These are phyloP conservation scores for Psophocarpus tetragonolobus DNA, from an alignment of 306 rosid species.

Conservation along the genomic window DNA sequence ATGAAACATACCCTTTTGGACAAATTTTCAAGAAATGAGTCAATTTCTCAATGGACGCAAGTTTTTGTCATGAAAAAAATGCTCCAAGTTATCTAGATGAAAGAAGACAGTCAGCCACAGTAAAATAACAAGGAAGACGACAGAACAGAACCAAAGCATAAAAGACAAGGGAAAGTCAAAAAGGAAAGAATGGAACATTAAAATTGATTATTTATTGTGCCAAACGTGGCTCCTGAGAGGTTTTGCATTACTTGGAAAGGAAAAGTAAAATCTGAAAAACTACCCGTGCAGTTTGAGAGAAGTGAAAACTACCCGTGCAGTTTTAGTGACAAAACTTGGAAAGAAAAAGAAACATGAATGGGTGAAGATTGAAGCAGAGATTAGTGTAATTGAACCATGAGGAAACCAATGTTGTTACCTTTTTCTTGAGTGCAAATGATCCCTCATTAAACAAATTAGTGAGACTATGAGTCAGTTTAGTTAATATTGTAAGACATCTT, in stretches of 20 bases:
- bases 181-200: background rate
- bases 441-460: constrained; percentile 13
- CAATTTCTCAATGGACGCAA: constrained; percentile 39
- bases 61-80: constrained; percentile 7
- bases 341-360: background rate
- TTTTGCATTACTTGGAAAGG: background rate
- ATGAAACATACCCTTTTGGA: constrained; percentile 40
- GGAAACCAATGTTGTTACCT: constrained; percentile 4
- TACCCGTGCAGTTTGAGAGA: background rate
- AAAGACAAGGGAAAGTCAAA: background rate
- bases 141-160: background rate
- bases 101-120: constrained; percentile 6
- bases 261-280: background rate
- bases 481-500: background rate
- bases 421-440: constrained; percentile 18
- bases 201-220: constrained; percentile 10
- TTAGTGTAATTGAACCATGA: constrained; percentile 23
- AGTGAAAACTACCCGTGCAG: background rate
- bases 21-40: constrained; percentile 54
- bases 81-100: constrained; percentile 41
- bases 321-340: background rate
- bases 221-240: background rate
- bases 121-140: background rate
- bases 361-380: background rate
- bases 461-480: constrained; percentile 26